Base-by-base conservation (phyloP, 176 grass and related monocot species). In the Microstegium vimineum region DNA sequence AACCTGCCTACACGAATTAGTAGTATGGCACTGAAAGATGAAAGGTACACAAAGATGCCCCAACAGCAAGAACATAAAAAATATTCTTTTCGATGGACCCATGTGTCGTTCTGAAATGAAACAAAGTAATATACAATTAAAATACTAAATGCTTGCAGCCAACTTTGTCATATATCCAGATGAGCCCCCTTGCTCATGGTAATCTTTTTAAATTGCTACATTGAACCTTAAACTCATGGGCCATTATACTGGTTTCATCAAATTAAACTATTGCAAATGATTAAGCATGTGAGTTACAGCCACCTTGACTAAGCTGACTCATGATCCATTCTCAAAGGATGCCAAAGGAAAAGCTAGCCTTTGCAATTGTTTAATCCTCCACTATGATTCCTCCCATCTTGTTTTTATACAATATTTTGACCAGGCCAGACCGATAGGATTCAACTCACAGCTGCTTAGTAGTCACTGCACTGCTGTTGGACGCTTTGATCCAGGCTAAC, bases 201-300 rank as follows among this genome's bases (percentile, higher is more conserved):
- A 41, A 70, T 13, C 8, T 64, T 42, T 60, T 69, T 60, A 37
- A 61, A 43, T 67, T 61, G 40, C 8, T 20, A 6, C 38, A 27
- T 46, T 14, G 25, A 85, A 78, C 63, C 66, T 33, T 66, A 75
- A 38, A 38, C 47, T 75, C 63, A 71, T 81, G 62, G 32, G 16
- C 20, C 40, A 74, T 75, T 7, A 17, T 5, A n/a, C n/a, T 67
- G 76, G 31, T 38, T 71, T 75, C 27, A 73, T 73, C 16, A 11
- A 46, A 49, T 45, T 26, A 42, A 27, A 31, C 10, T 56, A 28
- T 33, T 77, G 16, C 43, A 62, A 61, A 80, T 79, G 68, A 84
- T 84, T 79, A 88, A 88, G 14, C 81, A 89, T 22, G 87, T 85
- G 87, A 89, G 64, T 20, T 59, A 45, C 71, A 77, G 43, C 72